Evolutionary conservation across 1,139 yeast genomes (phyloP).

Genomic region (Pichia inconspicua): DNA sequence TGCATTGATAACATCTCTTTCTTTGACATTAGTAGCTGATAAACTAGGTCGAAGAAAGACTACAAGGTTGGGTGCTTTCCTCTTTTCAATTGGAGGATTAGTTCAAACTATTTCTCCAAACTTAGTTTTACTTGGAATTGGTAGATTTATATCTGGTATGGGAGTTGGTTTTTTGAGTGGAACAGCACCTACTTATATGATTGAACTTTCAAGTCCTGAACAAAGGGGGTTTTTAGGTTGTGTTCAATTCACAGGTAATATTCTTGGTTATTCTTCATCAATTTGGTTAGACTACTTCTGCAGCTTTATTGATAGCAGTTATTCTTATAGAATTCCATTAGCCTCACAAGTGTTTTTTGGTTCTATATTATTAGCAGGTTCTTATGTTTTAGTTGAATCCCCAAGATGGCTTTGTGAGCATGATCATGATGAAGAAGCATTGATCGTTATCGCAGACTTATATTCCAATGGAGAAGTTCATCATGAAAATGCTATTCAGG

Average conservation of each 20-base stretch:
- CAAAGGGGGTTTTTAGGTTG: constrained; percentile 86
- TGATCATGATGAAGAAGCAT: constrained; percentile 84
- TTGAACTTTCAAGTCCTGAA: constrained; percentile 85
- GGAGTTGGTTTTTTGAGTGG: constrained; percentile 91
- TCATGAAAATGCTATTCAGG: constrained; percentile 51
- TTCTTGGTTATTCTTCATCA: constrained; percentile 75
- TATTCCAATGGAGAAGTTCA: constrained; percentile 59
- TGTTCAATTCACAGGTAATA: constrained; percentile 87
- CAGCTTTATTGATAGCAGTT: constrained; percentile 47
- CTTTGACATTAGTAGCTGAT: constrained; percentile 70
- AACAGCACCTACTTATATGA: constrained; percentile 90
- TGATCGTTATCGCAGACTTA: constrained; percentile 72
- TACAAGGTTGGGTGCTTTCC: constrained; percentile 71
- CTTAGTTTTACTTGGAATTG: constrained; percentile 50
- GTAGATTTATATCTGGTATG: constrained; percentile 75
- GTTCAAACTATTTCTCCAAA: constrained; percentile 55
- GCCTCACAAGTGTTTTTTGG: constrained; percentile 75
- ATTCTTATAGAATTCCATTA: constrained; percentile 77
- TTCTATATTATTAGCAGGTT: constrained; percentile 55
- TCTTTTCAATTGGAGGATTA: constrained; percentile 75
- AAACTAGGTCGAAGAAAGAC: constrained; percentile 73
- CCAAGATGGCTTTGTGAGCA: constrained; percentile 87
- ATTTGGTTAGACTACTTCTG: constrained; percentile 90
- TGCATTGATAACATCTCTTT: constrained; percentile 68
- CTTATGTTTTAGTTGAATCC: constrained; percentile 73